Conservation (phyloP, 2,329 filamentous ascomycete species). For the Sporothrix humicola region DNA sequence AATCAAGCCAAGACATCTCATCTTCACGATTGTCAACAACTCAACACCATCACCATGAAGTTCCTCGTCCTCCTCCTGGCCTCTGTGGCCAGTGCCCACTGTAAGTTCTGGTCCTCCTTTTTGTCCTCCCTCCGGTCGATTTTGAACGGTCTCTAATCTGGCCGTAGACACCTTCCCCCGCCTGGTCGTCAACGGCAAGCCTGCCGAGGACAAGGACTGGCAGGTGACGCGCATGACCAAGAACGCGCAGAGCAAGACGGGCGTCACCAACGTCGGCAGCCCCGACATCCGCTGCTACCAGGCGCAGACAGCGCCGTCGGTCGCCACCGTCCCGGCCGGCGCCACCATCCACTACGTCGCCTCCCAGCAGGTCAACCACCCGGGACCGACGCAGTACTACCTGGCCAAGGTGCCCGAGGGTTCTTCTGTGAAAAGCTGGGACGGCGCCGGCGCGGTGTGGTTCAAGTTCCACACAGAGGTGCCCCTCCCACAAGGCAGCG, state of each 20-base stretch:
- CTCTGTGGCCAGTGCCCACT: conserved; percentile 40
- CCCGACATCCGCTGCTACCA: conserved; percentile 43
- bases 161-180: conserved; percentile 39
- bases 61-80: conserved; percentile 39
- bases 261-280: conserved; percentile 42
- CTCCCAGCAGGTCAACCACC: conserved; percentile 48
- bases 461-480: conserved; percentile 49
- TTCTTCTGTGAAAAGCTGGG: conserved; percentile 44
- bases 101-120: conserved; percentile 34
- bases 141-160: too few species aligned
- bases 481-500: conserved; percentile 37
- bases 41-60: conserved; percentile 36
- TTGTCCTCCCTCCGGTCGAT: too few species aligned
- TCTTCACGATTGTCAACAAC: neutral
- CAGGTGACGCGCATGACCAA: conserved; percentile 45
- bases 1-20: neutral
- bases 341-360: conserved; percentile 48
- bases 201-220: conserved; percentile 41
- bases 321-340: conserved; percentile 49
- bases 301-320: conserved; percentile 40
- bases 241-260: conserved; percentile 46
- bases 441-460: conserved; percentile 46
- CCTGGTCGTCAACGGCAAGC: conserved; percentile 36
- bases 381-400: conserved; percentile 48
- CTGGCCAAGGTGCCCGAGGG: conserved; percentile 48